phyloP scores from a whole-genome alignment of 441 rosid genomes.

The Pelargonium citronellum region DNA sequence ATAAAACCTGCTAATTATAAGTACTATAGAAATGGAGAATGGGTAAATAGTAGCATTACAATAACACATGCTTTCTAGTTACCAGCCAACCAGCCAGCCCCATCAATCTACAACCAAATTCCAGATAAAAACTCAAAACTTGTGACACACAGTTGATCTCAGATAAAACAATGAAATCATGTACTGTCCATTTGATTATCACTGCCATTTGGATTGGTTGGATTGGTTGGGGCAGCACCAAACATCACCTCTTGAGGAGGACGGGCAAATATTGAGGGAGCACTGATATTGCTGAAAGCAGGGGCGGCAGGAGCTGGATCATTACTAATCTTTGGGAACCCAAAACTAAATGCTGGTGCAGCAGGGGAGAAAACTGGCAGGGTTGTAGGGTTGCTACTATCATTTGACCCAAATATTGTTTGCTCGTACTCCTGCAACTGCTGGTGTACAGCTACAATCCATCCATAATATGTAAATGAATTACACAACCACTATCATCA shows the following conservation, averaged over 20 bases:
- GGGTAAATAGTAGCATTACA: constrained; percentile 6
- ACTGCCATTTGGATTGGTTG: constrained; percentile 33
- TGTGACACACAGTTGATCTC: constrained; percentile 18
- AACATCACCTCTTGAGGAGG: constrained; percentile 59
- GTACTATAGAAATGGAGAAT: background rate
- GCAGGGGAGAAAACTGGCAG: constrained; percentile 25
- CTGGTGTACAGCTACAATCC: constrained; percentile 40
- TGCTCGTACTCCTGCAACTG: constrained; percentile 52
- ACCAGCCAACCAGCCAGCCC: background rate
- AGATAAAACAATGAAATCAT: constrained; percentile 23
- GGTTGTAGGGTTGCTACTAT: constrained; percentile 24
- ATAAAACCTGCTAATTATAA: too few species aligned
- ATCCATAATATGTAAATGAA: background rate
- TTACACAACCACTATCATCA: background rate
- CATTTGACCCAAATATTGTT: constrained; percentile 33
- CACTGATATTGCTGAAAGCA: constrained; percentile 36
- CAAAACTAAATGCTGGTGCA: constrained; percentile 44
- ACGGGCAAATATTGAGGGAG: constrained; percentile 51
- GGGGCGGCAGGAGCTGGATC: constrained; percentile 41
- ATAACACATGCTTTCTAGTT: constrained; percentile 6
- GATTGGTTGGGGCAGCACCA: constrained; percentile 46
- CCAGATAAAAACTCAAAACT: constrained; percentile 17
- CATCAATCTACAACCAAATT: constrained; percentile 24
- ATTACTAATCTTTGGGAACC: constrained; percentile 39
- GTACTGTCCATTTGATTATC: constrained; percentile 68